Base-by-base conservation (phyloP, 192 early-diverging fungal species). In the Coemansia sp. region DNA sequence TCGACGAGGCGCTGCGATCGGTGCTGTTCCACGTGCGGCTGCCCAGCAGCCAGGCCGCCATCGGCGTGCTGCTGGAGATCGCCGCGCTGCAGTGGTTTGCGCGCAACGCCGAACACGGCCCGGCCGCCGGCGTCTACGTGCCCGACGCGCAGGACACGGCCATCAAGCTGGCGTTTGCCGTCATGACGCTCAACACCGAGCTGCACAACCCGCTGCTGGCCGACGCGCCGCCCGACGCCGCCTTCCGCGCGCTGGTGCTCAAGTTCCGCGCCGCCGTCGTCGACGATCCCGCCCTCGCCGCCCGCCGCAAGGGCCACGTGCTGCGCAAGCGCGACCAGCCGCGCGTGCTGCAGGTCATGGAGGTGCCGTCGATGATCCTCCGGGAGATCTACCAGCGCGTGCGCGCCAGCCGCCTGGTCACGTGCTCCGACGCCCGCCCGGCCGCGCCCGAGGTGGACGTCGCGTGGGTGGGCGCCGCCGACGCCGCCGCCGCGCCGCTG, bases 311-410 rank as follows among this genome's bases (percentile, higher is more conserved):
- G 67, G 82, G 74, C 70, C 79, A 79, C 48, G 82, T 84, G 26
- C 68, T 84, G 74, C 73, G 82, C 48, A 84, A 84, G 73, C 82
- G 82, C 66, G 82, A 84, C 63, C 82, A 84, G 73, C 82, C 73
- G 51, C 82, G 82, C 58, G 82, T 84, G 14, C 65, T 84, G 33
- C 76, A 77, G 15, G 48, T 84, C 39, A 84, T 84, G 82, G 82
- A 84, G 62, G 82, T 79, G 9, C 82, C 82, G 5, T 23, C 73
- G 15, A 74, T 76, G 14, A 30, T 49, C 36, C 77, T 84, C 16
- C 34, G 33, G 35, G 71, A 67, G 20, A 76, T 84, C 68, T 84
- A 67, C 53, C 73, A 84, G 18, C 76, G 82, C 46, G 71, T 84
- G 11, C 36, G 51, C 21, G 73, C 73, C 14, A 76, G 63, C 60